Base-by-base conservation (phyloP, 2,329 filamentous ascomycete species). In the Sclerotinia nivalis region DNA sequence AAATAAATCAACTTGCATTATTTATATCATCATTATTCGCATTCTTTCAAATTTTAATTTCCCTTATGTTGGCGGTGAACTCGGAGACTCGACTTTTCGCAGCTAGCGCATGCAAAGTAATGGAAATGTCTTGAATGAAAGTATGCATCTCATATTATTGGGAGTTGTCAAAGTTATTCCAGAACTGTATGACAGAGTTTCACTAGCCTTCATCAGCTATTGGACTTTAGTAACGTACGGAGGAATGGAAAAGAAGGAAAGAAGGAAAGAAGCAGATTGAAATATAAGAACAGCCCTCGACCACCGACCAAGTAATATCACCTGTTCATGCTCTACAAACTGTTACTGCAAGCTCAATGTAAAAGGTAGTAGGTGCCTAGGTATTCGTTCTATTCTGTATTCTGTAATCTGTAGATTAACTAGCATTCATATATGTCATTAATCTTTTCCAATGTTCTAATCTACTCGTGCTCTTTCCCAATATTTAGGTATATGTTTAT, bases 61-160 rank as follows among this genome's bases (percentile, higher is more conserved):
- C 65, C 65, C n/a, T 28, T 28, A 6, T 61, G 65, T 34, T 60
- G 65, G 65, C 65, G 54, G 65, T 68, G 65, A 61, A 61, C 65
- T 68, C 25, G 54, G 10, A 60, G 52, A 68, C 65, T 68, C 45
- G 40, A 61, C 43, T 50, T 61, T 60, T 67, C 28, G 22, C 15
- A 60, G 40, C 54, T 61, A 61, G 22, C 54, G 50, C 54, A 68
- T 60, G 65, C 54, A 68, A 40, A 60, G 65, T 20, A 50, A 68
- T 60, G 56, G 55, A 60, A 31, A 60, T 50, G 65, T 60, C 65
- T 60, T 49, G 54, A 60, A 49, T 22, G n/a, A 25, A 58, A 37
- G 65, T 22, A 67, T 59, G 45, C 13, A 50, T 52, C 22, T 40
- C 37, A 13, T 20, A 20, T 61, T 22, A 31, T 45, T 45, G 25